A percentile compares a stretch with the other conserved stretches of the same genome.
phyloP scores from a whole-genome alignment of 2,329 filamentous ascomycete genomes.

The Pseudocercospora pini-densiflorae region DNA sequence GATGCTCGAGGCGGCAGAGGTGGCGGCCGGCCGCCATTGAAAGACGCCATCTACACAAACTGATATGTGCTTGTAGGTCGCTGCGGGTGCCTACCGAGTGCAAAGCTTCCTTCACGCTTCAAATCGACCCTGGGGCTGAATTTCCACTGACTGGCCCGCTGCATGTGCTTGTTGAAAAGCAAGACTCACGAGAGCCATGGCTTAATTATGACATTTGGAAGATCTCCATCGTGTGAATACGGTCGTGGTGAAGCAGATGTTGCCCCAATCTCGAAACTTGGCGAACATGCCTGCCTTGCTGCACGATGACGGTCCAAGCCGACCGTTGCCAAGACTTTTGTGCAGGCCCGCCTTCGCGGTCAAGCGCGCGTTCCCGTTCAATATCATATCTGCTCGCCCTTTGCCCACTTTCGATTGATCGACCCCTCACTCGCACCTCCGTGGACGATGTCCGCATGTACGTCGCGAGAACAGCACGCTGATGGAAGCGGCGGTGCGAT shows the following conservation, averaged over 20 bases:
- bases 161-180: no score
- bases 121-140: not conserved
- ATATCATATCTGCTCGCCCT: not conserved
- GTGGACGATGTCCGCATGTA: not conserved
- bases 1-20: conserved; percentile 12
- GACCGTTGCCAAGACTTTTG: not conserved
- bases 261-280: no score
- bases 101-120: not conserved
- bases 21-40: not conserved
- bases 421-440: not conserved
- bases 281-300: no score
- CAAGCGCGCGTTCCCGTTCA: not conserved
- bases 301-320: not conserved
- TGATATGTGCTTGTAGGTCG: not conserved
- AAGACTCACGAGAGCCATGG: no score
- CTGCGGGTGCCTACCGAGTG: no score
- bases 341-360: not conserved
- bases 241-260: not conserved
- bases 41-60: not conserved
- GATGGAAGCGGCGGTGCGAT: conserved; percentile 60
- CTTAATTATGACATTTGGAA: no score
- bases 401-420: not conserved
- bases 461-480: conserved; percentile 7
- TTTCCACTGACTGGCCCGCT: not conserved
- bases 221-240: not conserved